Evolutionary conservation across 2,329 filamentous ascomycete species (phyloP).

Genomic region (Mollisiaceae sp.): DNA sequence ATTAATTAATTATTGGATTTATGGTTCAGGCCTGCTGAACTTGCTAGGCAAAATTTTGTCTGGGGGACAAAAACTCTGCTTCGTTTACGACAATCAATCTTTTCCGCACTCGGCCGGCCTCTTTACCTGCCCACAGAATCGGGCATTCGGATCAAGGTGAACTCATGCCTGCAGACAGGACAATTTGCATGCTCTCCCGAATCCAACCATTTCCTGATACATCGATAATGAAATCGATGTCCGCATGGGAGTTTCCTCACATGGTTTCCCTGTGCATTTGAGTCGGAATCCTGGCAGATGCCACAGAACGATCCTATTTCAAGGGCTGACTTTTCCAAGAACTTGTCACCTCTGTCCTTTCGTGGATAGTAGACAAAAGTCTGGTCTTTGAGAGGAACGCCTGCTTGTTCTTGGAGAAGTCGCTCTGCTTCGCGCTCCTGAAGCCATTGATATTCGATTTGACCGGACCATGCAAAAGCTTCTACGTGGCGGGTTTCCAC

Average conservation of each 20-base stretch:
- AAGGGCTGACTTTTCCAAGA: background rate
- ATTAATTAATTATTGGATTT: too few species aligned
- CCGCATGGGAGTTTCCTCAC: background rate
- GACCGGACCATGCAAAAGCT: background rate
- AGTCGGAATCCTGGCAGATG: background rate
- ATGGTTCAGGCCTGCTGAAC: too few species aligned
- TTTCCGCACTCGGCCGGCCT: background rate
- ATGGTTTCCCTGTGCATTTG: background rate
- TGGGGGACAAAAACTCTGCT: too few species aligned
- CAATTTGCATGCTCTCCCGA: background rate
- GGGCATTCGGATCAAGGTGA: background rate
- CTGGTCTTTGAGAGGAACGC: background rate
- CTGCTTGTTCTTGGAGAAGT: background rate
- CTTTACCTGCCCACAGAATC: background rate
- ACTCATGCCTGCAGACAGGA: background rate
- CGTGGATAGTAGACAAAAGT: background rate
- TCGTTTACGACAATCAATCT: too few species aligned
- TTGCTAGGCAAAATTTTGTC: too few species aligned
- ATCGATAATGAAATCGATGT: constrained; percentile 2
- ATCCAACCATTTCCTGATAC: background rate
- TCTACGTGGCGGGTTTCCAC: background rate
- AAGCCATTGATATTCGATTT: background rate
- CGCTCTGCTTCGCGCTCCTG: background rate
- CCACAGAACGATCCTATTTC: background rate
- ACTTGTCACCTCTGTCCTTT: background rate